Evolutionary conservation across 75 land plant species (phyloP).

Genomic region (Pinus albicaulis): DNA sequence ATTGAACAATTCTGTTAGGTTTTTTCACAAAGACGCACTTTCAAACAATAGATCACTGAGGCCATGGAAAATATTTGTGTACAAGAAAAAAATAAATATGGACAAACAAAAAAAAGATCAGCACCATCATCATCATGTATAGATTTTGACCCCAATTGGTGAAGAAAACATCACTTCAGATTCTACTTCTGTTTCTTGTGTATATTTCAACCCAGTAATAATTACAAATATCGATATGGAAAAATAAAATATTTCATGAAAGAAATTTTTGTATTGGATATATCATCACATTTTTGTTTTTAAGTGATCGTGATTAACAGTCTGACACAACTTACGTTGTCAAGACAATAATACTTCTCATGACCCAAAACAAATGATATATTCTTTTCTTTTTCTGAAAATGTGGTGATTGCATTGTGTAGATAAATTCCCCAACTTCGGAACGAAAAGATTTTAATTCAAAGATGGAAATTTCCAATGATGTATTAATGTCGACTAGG

Average conservation of each 20-base stretch:
- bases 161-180: background rate
- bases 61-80: background rate
- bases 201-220: background rate
- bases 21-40: too few relatives aligned
- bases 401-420: too few relatives aligned
- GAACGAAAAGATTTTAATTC: too few relatives aligned
- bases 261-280: background rate
- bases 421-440: too few relatives aligned
- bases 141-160: background rate
- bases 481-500: too few relatives aligned
- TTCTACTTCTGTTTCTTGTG: background rate
- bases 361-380: too few relatives aligned
- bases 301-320: background rate
- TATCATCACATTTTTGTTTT: background rate
- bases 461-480: too few relatives aligned
- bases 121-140: background rate
- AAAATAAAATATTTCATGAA: background rate
- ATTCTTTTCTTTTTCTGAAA: too few relatives aligned
- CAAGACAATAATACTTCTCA: too few relatives aligned
- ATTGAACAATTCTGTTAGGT: too few relatives aligned
- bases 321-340: background rate
- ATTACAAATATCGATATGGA: background rate
- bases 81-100: background rate
- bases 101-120: background rate
- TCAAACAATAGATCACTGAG: too few relatives aligned